Conservation (phyloP, 176 grass and related monocot genomes). For the Echinochloa phyllopogon region DNA sequence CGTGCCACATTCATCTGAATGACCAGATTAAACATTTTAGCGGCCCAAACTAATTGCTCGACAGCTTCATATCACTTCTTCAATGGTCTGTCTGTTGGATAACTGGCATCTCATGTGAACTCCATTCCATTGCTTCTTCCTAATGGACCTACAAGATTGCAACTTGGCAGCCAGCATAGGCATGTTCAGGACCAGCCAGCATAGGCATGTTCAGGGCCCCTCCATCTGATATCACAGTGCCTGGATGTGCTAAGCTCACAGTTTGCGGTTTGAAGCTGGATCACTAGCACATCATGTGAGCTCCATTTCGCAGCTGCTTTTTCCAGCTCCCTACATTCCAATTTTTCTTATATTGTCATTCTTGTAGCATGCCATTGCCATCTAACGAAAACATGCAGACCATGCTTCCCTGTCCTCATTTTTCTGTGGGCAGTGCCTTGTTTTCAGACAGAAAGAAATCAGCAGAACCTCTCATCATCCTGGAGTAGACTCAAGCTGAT, state of each 20-base stretch:
- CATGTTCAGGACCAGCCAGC: not conserved
- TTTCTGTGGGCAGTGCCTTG: not conserved
- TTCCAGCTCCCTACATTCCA: not conserved
- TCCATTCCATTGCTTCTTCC: constrained; percentile 19
- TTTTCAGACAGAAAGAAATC: not conserved
- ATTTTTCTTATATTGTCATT: not conserved
- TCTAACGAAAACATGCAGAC: not conserved
- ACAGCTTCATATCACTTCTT: not conserved
- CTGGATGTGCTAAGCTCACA: not conserved
- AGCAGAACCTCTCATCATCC: not conserved
- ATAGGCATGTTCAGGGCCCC: not conserved
- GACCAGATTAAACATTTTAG: not conserved
- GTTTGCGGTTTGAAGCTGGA: not conserved
- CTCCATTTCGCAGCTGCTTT: constrained; percentile 26
- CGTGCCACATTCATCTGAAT: not conserved
- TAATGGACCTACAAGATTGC: not conserved
- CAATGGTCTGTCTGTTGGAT: not conserved
- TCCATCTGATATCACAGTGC: not conserved
- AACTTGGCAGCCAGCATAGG: not conserved
- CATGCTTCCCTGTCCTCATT: not conserved
- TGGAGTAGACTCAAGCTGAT: not conserved
- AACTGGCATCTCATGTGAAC: constrained; percentile 12
- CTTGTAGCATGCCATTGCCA: not conserved
- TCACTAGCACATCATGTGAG: constrained; percentile 8
- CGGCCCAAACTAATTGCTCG: not conserved